Conservation (phyloP, 768 basidiomycete genomes). For the Podaxis rugospora region DNA sequence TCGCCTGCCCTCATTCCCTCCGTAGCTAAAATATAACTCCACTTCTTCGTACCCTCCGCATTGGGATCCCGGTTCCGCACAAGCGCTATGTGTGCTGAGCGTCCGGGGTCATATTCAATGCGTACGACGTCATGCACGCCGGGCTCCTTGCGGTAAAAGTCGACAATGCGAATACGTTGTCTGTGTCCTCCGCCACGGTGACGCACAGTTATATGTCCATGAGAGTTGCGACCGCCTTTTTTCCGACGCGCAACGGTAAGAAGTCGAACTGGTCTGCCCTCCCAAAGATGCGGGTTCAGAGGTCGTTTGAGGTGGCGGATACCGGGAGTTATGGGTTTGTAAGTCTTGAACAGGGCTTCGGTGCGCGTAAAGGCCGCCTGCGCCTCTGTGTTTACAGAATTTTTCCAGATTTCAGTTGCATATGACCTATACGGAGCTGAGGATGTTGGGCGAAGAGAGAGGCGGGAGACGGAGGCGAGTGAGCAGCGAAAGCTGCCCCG, state of each 20-base stretch:
- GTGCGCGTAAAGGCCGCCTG: conserved; percentile 45
- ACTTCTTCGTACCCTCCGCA: conserved; percentile 52
- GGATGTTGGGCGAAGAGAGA: conserved; percentile 14
- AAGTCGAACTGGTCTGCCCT: conserved; percentile 77
- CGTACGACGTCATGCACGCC: conserved; percentile 88
- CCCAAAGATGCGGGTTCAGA: conserved; percentile 75
- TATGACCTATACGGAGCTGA: conserved; percentile 24
- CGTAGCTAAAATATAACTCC: conserved; percentile 91
- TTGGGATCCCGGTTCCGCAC: conserved; percentile 56
- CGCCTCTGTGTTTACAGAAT: conserved; percentile 30
- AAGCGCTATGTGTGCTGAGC: conserved; percentile 93
- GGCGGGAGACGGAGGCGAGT: conserved; percentile 19
- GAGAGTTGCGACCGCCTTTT: conserved; percentile 81
- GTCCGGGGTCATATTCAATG: conserved; percentile 95
- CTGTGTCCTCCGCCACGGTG: conserved; percentile 90
- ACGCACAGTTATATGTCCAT: conserved; percentile 84
- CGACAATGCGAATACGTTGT: conserved; percentile 79
- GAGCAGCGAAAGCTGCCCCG: conserved; percentile 38
- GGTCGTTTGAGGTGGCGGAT: conserved; percentile 86
- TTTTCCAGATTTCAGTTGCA: conserved; percentile 35
- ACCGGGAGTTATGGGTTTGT: conserved; percentile 83
- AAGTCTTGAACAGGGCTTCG: conserved; percentile 72
- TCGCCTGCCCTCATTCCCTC: conserved; percentile 89
- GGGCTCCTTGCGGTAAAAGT: conserved; percentile 74
- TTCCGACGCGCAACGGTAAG: conserved; percentile 81